Conservation (phyloP, 2,329 filamentous ascomycete genomes). For the Diplodia sapinea region DNA sequence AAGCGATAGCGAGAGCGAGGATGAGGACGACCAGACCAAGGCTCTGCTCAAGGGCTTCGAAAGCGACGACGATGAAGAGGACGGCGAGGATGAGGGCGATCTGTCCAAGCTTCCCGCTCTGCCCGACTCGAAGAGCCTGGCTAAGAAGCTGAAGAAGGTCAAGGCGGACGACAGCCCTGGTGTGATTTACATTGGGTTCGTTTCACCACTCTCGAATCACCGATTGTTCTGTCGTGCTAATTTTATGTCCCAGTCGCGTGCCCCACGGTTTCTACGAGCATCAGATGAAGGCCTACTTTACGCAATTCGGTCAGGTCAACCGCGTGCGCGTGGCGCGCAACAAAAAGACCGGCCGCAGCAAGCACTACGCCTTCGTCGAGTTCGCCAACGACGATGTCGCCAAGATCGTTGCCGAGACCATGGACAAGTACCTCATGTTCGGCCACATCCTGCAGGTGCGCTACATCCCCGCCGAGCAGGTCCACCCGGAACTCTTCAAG, state of each 20-base stretch:
- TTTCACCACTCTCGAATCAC: conserved; percentile 15
- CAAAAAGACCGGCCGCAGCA: conserved; percentile 86
- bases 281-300: conserved; percentile 92
- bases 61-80: conserved; percentile 52
- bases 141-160: conserved; percentile 56
- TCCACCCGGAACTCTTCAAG: conserved; percentile 85
- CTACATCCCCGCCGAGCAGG: conserved; percentile 73
- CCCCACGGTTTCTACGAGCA: conserved; percentile 97
- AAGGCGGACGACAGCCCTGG: conserved; percentile 66
- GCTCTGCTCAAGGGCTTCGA: conserved; percentile 59
- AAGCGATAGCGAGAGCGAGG: conserved; percentile 42
- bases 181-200: conserved; percentile 81
- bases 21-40: conserved; percentile 56
- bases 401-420: conserved; percentile 89
- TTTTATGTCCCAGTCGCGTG: conserved; percentile 63
- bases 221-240: conserved; percentile 17
- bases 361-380: conserved; percentile 95
- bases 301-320: conserved; percentile 85
- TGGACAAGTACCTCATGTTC: conserved; percentile 97
- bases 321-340: conserved; percentile 86
- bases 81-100: conserved; percentile 47
- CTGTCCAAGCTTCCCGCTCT: conserved; percentile 45
- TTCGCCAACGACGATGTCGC: conserved; percentile 80
- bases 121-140: conserved; percentile 42
- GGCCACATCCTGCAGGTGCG: conserved; percentile 92